Conservation (phyloP, 208 protist species). For the Leishmania aethiopica region DNA sequence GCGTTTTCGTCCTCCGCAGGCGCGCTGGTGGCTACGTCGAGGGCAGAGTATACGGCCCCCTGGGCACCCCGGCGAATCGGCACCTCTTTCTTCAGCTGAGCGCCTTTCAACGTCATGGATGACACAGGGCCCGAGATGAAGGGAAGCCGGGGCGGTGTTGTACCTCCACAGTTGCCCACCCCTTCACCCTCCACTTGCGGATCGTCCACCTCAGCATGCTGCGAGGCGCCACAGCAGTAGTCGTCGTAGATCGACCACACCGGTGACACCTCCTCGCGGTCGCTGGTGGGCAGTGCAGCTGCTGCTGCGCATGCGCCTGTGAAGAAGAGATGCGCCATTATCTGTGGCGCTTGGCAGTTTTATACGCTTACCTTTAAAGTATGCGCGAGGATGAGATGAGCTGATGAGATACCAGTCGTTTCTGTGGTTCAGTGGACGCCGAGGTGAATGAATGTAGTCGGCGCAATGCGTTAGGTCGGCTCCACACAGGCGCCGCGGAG, state of each 20-base stretch:
- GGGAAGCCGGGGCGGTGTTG: conserved; percentile 11
- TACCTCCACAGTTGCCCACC: neutral
- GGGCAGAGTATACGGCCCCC: conserved; percentile 78
- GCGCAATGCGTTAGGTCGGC: neutral
- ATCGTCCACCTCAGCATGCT: neutral
- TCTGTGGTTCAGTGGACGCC: neutral
- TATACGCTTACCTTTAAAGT: conserved; percentile 1
- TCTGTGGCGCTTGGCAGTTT: neutral
- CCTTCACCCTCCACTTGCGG: neutral
- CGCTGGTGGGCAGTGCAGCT: neutral
- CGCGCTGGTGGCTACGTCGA: conserved; percentile 25
- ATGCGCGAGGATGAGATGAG: neutral
- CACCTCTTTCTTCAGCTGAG: conserved; percentile 55
- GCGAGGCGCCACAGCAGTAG: conserved; percentile 6
- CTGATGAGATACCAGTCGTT: neutral
- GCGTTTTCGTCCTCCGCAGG: too few species aligned
- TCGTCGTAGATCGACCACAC: conserved; percentile 82
- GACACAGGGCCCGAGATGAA: conserved; percentile 34
- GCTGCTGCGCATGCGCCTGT: neutral
- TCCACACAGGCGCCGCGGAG: neutral
- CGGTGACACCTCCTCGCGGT: conserved; percentile 30
- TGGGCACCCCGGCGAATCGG: conserved; percentile 79
- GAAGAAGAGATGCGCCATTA: conserved; percentile 10
- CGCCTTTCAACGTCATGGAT: conserved; percentile 40
- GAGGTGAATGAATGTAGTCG: neutral